phyloP scores from a whole-genome alignment of 2,329 filamentous ascomycete genomes.

The Sclerotinia minor region DNA sequence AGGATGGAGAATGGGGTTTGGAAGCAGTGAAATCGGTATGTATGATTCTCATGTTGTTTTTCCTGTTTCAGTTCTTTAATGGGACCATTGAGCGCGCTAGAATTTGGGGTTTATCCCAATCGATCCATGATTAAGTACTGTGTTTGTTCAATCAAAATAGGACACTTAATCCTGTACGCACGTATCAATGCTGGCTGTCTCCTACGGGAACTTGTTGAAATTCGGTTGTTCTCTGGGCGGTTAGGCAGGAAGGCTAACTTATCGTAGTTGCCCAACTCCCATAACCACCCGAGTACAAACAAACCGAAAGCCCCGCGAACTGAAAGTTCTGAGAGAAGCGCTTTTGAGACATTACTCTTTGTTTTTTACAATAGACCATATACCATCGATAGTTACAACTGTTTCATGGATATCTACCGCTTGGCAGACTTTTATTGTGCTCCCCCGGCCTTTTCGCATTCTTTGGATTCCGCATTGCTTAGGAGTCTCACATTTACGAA shows the following conservation, averaged over 20 bases:
- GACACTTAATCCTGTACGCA: neutral
- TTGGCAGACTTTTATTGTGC: conserved; percentile 28
- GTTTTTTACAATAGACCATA: conserved; percentile 29
- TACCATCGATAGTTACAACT: neutral
- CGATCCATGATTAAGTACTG: too few relatives aligned
- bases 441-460: conserved; percentile 17
- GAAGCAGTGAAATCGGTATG: conserved; percentile 11
- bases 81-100: too few relatives aligned
- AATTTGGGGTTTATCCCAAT: too few relatives aligned
- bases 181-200: too few relatives aligned
- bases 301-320: neutral
- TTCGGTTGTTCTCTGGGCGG: neutral
- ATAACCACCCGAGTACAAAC: neutral
- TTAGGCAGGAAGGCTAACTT: neutral
- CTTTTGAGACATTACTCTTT: conserved; percentile 27
- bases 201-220: too few relatives aligned
- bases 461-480: neutral
- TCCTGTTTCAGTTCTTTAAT: too few relatives aligned
- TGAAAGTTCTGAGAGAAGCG: neutral
- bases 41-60: neutral
- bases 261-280: neutral
- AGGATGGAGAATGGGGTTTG: conserved; percentile 27
- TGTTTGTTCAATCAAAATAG: too few relatives aligned
- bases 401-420: conserved; percentile 21
- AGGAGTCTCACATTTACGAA: neutral